These are phyloP conservation scores for Lecanicillium sp. DNA, from an alignment of 2,329 filamentous ascomycete genomes.

Conservation along the genomic window DNA sequence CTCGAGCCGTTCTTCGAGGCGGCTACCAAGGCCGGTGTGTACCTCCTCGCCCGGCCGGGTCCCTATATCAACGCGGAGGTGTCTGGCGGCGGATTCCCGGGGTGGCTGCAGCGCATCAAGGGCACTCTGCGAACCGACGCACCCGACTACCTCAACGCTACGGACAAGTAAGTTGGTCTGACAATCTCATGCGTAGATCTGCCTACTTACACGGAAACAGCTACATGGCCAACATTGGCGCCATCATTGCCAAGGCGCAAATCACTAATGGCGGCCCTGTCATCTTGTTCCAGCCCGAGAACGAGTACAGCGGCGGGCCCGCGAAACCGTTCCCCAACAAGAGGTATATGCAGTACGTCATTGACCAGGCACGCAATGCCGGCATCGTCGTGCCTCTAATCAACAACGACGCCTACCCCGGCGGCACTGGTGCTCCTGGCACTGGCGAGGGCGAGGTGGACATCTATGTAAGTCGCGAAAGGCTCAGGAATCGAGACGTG, in stretches of 20 bases:
- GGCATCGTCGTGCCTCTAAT: constrained; percentile 71
- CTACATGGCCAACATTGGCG: constrained; percentile 56
- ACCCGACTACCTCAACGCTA: constrained; percentile 57
- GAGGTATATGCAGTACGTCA: constrained; percentile 64
- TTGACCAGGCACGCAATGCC: constrained; percentile 59
- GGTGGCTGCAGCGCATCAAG: constrained; percentile 67
- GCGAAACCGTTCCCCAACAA: constrained; percentile 55
- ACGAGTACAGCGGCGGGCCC: constrained; percentile 61
- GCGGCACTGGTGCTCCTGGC: constrained; percentile 59
- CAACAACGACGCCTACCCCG: constrained; percentile 61
- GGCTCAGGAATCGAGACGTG: not conserved
- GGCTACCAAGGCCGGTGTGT: constrained; percentile 66
- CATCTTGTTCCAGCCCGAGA: constrained; percentile 75
- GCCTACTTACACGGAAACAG: no score
- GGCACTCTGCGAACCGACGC: constrained; percentile 58
- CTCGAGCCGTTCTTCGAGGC: constrained; percentile 72
- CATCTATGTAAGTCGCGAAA: constrained; percentile 42
- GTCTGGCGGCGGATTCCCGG: constrained; percentile 72
- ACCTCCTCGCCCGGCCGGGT: constrained; percentile 65
- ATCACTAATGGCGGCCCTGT: constrained; percentile 79
- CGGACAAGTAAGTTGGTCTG: constrained; percentile 50
- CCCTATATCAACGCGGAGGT: constrained; percentile 77
- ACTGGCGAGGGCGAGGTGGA: constrained; percentile 48
- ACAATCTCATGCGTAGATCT: no score
- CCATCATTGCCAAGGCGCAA: constrained; percentile 65